Percentiles rank a stretch among this genome's conserved stretches.
These are phyloP conservation scores for Aureobasidium sp. DNA, from an alignment of 2,329 filamentous ascomycete species.

Conservation along the genomic window DNA sequence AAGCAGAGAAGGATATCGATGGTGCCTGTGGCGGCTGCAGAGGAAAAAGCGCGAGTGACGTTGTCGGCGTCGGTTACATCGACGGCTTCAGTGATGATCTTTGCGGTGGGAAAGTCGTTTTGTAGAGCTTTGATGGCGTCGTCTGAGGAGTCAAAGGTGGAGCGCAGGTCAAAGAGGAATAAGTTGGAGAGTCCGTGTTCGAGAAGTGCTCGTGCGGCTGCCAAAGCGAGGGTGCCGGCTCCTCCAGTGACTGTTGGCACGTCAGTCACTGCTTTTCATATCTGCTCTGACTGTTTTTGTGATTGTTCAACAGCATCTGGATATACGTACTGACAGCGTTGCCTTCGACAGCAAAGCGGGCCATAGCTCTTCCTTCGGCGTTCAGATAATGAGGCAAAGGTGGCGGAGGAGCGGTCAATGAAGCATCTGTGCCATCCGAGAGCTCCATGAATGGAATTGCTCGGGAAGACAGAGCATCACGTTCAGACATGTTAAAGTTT, in stretches of 20 bases:
- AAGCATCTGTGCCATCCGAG: slow-evolving; percentile 36
- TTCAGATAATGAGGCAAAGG: slow-evolving; percentile 38
- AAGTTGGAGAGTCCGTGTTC: slow-evolving; percentile 59
- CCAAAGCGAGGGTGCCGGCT: slow-evolving; percentile 56
- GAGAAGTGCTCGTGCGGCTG: slow-evolving; percentile 55
- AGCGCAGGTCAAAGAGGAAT: slow-evolving; percentile 54
- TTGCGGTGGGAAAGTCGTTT: slow-evolving; percentile 47
- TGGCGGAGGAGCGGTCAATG: slow-evolving; percentile 39
- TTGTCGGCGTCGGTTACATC: slow-evolving; percentile 52
- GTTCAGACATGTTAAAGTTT: slow-evolving; percentile 26
- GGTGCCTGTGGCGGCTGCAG: slow-evolving; percentile 40
- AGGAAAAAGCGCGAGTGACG: slow-evolving; percentile 40
- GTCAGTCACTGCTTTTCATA: not conserved
- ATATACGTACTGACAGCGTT: slow-evolving; percentile 44
- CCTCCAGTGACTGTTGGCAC: slow-evolving; percentile 54
- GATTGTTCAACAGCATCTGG: not conserved
- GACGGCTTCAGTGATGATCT: slow-evolving; percentile 46
- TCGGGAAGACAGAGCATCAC: slow-evolving; percentile 39
- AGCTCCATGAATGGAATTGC: slow-evolving; percentile 45
- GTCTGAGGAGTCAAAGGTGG: slow-evolving; percentile 34
- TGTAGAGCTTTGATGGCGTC: slow-evolving; percentile 41
- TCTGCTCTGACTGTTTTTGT: too few relatives aligned
- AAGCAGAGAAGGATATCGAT: slow-evolving; percentile 57
- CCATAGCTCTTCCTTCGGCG: slow-evolving; percentile 36
- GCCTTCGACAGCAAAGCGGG: slow-evolving; percentile 46